Evolutionary conservation across 78 protist species (phyloP).

Genomic region (Protostelium mycophagum): DNA sequence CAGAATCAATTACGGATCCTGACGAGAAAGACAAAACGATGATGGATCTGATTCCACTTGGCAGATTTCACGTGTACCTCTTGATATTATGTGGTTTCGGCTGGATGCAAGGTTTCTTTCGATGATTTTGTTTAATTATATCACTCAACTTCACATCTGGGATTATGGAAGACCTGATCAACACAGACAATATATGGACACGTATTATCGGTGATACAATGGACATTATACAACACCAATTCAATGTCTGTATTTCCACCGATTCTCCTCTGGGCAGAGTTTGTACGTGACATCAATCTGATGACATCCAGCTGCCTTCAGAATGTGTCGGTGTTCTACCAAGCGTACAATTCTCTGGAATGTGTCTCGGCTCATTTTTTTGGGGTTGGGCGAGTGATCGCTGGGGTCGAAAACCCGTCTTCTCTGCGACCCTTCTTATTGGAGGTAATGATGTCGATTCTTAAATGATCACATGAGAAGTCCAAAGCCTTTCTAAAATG

Average conservation of each 20-base stretch:
- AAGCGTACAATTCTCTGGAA: background rate
- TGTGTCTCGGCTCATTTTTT: background rate
- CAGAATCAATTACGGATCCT: too few species aligned
- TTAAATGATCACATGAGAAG: too few species aligned
- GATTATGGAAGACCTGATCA: background rate
- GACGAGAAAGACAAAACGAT: background rate
- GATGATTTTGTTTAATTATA: too few species aligned
- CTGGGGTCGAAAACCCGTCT: background rate
- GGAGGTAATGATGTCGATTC: too few species aligned
- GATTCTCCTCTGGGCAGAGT: background rate
- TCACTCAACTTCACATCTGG: background rate
- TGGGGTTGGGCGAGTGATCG: background rate
- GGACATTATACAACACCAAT: background rate
- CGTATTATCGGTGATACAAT: background rate
- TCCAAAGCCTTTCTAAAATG: too few species aligned
- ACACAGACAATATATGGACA: background rate
- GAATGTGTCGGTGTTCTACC: background rate
- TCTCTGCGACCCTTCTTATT: background rate
- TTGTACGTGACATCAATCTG: too few species aligned
- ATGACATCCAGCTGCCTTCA: background rate
- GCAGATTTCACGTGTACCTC: background rate
- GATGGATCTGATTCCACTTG: background rate
- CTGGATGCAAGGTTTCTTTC: background rate
- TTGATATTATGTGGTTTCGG: background rate
- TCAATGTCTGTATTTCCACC: background rate